Evolutionary conservation across 2,329 filamentous ascomycete genomes (phyloP), one percentile per base, ranked within the genome.

Genomic region (Bretziella fagacearum): DNA sequence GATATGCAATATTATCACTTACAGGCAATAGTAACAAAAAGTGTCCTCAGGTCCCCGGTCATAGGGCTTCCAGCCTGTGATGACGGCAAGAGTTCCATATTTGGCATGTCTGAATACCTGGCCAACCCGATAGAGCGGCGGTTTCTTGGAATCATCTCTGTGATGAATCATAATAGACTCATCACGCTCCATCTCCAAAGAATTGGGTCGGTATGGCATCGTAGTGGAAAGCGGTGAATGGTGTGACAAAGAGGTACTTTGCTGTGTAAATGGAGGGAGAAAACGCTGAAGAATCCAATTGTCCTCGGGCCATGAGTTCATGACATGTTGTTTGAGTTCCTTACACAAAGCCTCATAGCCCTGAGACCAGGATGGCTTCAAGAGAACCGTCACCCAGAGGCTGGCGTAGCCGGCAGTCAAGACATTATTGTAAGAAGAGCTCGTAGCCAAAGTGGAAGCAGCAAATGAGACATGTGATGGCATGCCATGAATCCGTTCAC

Each of bases 1-100:
- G 11, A 35, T 25, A 26, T 20, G 20, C 11, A 7, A 22, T 13
- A 4, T 32, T 35, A 37, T 47, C 40, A 76, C 85, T 70, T 65
- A 94, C 84, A 95, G 67, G 56, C 84, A 84, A 55, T 86, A 81
- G 59, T 94, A 95, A 55, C 13, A 85, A 94, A 27, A 36, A 39
- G 29, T 18, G 36, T 15, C 17, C 8, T 15, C n/a, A 1, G 27
- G 6, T 3, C 17, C 39, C 10, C 4, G 48, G 49, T 29, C 51
- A 47, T 79, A 61, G 79, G 39, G 40, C 23, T 53, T 79, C 87
- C 89, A 98, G n/a, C 87, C 87, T 11, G 81, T 84, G 50, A 98
- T 82, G 22, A 93, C 73, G 15, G 81, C 87, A 42, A 79, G 67
- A 59, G 89, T 94, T 17, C 71, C 66, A 59, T 91, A 94, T 39